phyloP scores from a whole-genome alignment of 441 rosid genomes.

The Euphorbia schlechtendalii region DNA sequence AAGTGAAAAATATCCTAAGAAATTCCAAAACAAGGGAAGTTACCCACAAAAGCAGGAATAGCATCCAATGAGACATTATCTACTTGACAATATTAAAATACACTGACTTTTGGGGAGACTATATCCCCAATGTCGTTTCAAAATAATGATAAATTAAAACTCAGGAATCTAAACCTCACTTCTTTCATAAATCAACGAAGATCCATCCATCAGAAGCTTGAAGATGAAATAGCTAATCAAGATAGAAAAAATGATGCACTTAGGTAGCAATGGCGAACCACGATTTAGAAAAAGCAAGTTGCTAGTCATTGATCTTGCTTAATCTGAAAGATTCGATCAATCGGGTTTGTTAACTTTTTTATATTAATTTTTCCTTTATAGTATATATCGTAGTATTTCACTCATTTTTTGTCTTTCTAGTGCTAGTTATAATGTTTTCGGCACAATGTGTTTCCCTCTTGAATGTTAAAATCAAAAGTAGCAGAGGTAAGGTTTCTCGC shows the following conservation, averaged over 20 bases:
- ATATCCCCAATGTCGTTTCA: conserved; percentile 11
- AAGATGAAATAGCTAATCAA: conserved; percentile 27
- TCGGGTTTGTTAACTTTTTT: conserved; percentile 47
- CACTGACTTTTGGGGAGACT: too few species aligned
- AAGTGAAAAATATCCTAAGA: too few species aligned
- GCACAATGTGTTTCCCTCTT: neutral
- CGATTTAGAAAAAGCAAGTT: conserved; percentile 77
- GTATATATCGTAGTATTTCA: neutral
- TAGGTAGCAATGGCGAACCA: conserved; percentile 40
- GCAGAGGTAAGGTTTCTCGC: too few species aligned
- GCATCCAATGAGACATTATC: too few species aligned
- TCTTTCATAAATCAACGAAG: conserved; percentile 48
- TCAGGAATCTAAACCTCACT: conserved; percentile 12
- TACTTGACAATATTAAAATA: too few species aligned
- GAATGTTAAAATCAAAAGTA: neutral
- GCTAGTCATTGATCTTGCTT: conserved; percentile 89
- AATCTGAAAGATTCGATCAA: conserved; percentile 88
- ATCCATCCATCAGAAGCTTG: conserved; percentile 44
- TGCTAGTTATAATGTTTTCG: neutral
- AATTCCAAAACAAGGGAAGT: too few species aligned
- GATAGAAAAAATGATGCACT: conserved; percentile 30
- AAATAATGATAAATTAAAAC: neutral
- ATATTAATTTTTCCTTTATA: neutral
- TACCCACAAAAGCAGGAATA: too few species aligned
- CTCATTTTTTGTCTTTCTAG: neutral